Base-by-base conservation (phyloP, 2,329 filamentous ascomycete species). In the Phyllosticta citrichinensis region DNA sequence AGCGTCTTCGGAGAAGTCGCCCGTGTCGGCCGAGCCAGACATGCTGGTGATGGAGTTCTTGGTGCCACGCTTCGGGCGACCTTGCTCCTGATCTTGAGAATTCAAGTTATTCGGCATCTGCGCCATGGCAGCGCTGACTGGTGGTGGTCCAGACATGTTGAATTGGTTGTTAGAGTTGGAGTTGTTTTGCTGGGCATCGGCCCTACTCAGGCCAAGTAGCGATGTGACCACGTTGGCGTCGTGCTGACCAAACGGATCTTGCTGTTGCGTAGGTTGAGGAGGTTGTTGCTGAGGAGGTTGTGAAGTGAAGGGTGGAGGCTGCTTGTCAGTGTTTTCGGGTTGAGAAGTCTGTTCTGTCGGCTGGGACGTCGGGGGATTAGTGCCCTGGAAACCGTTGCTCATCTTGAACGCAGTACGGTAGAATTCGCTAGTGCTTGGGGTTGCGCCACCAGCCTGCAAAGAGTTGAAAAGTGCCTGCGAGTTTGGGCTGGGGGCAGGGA, bases 341-440 rank as follows among this genome's bases (percentile, higher is more conserved):
- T 66, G 71, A 64, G 69, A 60, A 68, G 68, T 67, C 67, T 77
- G 62, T 58, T 76, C 74, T 55, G 69, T 66, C 19, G 78, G 73
- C 63, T 78, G 75, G 10, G 77, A 79, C 2, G 77, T 79, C 3
- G 73, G 72, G 40, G 69, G 70, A 62, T 67, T 72, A 55, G 71
- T 76, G 68, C 63, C 76, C 33, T 58, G 56, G 64, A 62, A 75
- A 72, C 70, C 76, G 76, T 77, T 63, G 63, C 70, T 72, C 60
- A 71, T 68, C 12, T 84, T 91, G 74, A 97, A 78, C 27, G 93
- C 94, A 65, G 93, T 96, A 63, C 93, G 88, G 68, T 97, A 93
- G 69, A 99, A 99, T 69, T 99, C 94, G 56, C 96, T 78, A 0
- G 93, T 96, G 64, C 87, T 87, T 9, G 94, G 94, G 1, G 94